Conservation (phyloP, 768 basidiomycete genomes). For the Amanita thiersii region DNA sequence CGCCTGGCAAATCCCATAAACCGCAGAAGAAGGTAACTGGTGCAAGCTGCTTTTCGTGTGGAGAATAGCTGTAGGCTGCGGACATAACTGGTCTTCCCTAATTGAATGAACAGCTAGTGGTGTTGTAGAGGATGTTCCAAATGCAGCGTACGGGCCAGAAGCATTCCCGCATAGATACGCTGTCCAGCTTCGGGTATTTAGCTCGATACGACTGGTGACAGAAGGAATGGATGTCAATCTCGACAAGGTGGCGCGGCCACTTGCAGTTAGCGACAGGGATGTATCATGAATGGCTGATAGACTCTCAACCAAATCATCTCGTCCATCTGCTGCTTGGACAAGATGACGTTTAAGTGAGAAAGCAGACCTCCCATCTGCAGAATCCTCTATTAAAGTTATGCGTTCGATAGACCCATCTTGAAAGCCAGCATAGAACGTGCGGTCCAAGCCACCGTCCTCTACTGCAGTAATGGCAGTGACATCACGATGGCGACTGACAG, state of each 20-base stretch:
- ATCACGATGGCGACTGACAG: constrained; percentile 22
- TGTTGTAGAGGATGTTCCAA: constrained; percentile 53
- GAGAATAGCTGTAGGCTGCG: constrained; percentile 41
- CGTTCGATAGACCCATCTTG: constrained; percentile 51
- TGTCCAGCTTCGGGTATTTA: constrained; percentile 54
- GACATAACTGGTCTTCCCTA: constrained; percentile 33
- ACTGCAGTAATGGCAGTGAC: constrained; percentile 50
- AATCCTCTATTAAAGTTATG: constrained; percentile 20
- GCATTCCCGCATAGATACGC: constrained; percentile 46
- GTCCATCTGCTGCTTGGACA: constrained; percentile 24
- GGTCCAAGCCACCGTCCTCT: constrained; percentile 33
- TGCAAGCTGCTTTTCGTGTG: constrained; percentile 22
- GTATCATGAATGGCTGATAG: constrained; percentile 36
- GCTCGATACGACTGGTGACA: constrained; percentile 25
- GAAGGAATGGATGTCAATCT: constrained; percentile 17
- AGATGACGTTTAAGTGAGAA: constrained; percentile 9
- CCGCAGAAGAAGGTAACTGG: constrained; percentile 37
- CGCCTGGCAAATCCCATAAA: constrained; percentile 61
- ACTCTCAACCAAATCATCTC: constrained; percentile 44
- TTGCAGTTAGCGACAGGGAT: constrained; percentile 51
- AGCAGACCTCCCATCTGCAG: constrained; percentile 7
- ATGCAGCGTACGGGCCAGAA: constrained; percentile 53
- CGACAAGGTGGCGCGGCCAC: constrained; percentile 38
- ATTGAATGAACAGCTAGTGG: constrained; percentile 57
- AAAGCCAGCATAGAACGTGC: constrained; percentile 46